phyloP scores from a whole-genome alignment of 1,284 basidiomycete species.

The Gomphus bonarii region DNA sequence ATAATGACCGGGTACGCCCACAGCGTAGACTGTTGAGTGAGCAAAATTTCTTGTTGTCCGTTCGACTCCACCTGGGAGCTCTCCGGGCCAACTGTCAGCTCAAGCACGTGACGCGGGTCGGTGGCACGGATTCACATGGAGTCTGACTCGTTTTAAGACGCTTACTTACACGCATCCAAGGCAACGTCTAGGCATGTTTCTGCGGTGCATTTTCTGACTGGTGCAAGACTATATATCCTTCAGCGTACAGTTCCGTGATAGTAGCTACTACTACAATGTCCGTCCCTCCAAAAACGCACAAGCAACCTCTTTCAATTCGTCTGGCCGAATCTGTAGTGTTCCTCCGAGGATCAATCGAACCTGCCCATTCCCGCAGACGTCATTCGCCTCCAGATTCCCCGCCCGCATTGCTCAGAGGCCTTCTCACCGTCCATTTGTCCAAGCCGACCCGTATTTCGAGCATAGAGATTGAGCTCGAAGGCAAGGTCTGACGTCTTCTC shows the following conservation, averaged over 20 bases:
- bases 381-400: conserved; percentile 33
- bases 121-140: too few species aligned
- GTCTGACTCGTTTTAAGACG: not conserved
- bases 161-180: not conserved
- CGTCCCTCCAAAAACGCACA: conserved; percentile 11
- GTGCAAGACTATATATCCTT: too few species aligned
- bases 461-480: conserved; percentile 74
- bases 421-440: conserved; percentile 69
- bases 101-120: too few species aligned
- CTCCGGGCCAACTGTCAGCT: too few species aligned
- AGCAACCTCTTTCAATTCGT: conserved; percentile 46
- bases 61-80: too few species aligned
- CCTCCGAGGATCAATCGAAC: conserved; percentile 44
- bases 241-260: too few species aligned
- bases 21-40: too few species aligned
- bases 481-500: conserved; percentile 41
- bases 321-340: conserved; percentile 81
- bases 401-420: conserved; percentile 79
- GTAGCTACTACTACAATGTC: conserved; percentile 4
- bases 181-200: not conserved
- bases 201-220: not conserved
- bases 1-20: too few species aligned
- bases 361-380: conserved; percentile 31
- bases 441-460: conserved; percentile 84
- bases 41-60: too few species aligned